Percentiles rank a stretch among this genome's conserved stretches.
Evolutionary conservation across 208 protist genomes (phyloP).

Genomic region (Leishmania lainsoni): DNA sequence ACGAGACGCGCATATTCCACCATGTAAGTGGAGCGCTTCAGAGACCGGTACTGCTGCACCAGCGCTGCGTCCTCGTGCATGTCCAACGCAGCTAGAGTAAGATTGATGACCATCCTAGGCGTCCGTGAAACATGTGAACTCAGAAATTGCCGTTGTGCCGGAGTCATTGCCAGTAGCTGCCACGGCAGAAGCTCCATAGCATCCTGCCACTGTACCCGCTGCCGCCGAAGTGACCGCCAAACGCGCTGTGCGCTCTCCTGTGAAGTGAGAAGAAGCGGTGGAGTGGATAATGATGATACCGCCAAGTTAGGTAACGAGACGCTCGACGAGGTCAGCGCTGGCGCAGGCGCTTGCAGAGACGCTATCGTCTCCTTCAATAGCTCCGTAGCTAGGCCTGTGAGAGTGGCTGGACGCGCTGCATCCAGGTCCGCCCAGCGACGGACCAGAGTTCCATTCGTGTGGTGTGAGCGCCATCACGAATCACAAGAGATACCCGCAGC

Average conservation of each 20-base stretch:
- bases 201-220: constrained; percentile 51
- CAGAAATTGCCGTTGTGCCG: constrained; percentile 39
- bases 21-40: constrained; percentile 35
- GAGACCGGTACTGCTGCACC: constrained; percentile 28
- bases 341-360: constrained; percentile 7
- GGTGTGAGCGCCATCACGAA: background rate
- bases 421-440: constrained; percentile 26
- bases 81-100: constrained; percentile 43
- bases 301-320: background rate
- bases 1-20: constrained; percentile 61
- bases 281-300: background rate
- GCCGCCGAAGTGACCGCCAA: constrained; percentile 52
- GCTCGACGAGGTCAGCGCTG: background rate
- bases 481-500: constrained; percentile 3
- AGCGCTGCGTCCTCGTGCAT: constrained; percentile 30
- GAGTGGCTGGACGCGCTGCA: constrained; percentile 2
- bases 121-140: background rate
- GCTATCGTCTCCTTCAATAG: constrained; percentile 42
- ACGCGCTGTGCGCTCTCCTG: constrained; percentile 42
- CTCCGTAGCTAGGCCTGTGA: constrained; percentile 12
- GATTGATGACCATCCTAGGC: constrained; percentile 26
- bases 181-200: constrained; percentile 42
- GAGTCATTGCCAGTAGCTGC: constrained; percentile 46
- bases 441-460: constrained; percentile 2
- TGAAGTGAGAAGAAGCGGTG: constrained; percentile 5